Evolutionary conservation across 441 rosid genomes (phyloP).

Genomic region (Eutrema salsugineum): DNA sequence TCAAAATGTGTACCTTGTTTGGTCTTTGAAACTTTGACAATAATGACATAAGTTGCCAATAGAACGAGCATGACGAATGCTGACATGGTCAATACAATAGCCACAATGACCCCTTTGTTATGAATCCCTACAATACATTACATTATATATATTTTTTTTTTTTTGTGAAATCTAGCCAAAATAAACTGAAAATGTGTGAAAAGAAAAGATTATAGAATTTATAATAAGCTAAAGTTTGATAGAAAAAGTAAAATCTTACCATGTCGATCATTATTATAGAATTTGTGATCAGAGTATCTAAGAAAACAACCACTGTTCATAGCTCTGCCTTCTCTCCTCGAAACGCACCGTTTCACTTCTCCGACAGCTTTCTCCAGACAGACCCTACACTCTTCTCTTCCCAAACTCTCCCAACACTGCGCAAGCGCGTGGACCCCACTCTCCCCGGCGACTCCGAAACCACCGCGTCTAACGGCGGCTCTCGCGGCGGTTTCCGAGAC

Average conservation of each 20-base stretch:
- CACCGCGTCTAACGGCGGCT: constrained; percentile 39
- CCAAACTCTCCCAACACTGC: constrained; percentile 79
- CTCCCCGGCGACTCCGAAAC: constrained; percentile 47
- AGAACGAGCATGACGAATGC: constrained; percentile 50
- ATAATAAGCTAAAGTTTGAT: too few relatives aligned
- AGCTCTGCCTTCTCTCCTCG: constrained; percentile 62
- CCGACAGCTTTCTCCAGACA: constrained; percentile 59
- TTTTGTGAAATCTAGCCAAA: neutral
- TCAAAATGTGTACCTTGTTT: constrained; percentile 45
- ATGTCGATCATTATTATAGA: constrained; percentile 32
- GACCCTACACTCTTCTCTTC: constrained; percentile 37
- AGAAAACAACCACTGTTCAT: constrained; percentile 72
- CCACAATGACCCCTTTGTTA: constrained; percentile 35
- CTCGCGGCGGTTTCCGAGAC: constrained; percentile 45
- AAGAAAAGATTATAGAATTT: too few relatives aligned
- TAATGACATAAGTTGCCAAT: constrained; percentile 42
- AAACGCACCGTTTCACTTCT: constrained; percentile 41
- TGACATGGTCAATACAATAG: constrained; percentile 42
- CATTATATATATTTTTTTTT: neutral
- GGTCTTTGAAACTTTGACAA: constrained; percentile 37
- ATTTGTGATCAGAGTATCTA: constrained; percentile 61
- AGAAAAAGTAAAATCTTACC: too few relatives aligned
- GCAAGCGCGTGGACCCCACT: constrained; percentile 58
- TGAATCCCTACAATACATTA: constrained; percentile 34
- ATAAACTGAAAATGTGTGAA: neutral